Conservation (phyloP, 2,329 filamentous ascomycete genomes). For the Beauveria sp. region DNA sequence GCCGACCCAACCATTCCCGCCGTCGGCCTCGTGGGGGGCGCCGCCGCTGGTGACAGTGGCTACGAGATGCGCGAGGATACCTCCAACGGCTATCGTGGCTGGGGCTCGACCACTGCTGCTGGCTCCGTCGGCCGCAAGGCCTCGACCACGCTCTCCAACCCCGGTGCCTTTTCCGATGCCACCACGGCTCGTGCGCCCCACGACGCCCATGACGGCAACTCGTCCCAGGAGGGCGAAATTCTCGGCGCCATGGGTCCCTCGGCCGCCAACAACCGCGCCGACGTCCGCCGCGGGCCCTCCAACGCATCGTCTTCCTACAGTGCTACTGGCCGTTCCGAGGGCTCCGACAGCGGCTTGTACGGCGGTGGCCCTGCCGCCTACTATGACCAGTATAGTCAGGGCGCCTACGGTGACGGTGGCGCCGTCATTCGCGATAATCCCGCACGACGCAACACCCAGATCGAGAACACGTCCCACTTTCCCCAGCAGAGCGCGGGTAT, state of each 20-base stretch:
- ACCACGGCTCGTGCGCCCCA: slow-evolving; percentile 60
- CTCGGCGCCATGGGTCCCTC: slow-evolving; percentile 74
- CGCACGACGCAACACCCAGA: slow-evolving; percentile 85
- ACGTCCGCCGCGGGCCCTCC: slow-evolving; percentile 81
- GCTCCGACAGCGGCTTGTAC: slow-evolving; percentile 47
- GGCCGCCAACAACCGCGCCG: slow-evolving; percentile 56
- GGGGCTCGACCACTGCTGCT: slow-evolving; percentile 69
- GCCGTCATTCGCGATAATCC: slow-evolving; percentile 87
- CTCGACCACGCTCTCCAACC: slow-evolving; percentile 82
- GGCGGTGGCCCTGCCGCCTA: slow-evolving; percentile 37
- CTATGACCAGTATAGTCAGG: slow-evolving; percentile 52
- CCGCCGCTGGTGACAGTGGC: slow-evolving; percentile 40
- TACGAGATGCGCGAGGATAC: slow-evolving; percentile 75
- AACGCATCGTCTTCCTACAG: slow-evolving; percentile 97
- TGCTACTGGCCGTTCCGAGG: slow-evolving; percentile 66
- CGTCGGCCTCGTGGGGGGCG: slow-evolving; percentile 32
- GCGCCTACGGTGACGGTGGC: slow-evolving; percentile 42
- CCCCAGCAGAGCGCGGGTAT: slow-evolving; percentile 92
- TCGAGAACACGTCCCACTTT: slow-evolving; percentile 83
- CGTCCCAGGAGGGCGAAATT: slow-evolving; percentile 68
- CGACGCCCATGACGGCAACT: slow-evolving; percentile 43
- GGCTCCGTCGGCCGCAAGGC: slow-evolving; percentile 71
- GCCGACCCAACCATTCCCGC: slow-evolving; percentile 70
- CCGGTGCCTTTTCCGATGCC: slow-evolving; percentile 64
- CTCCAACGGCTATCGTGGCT: slow-evolving; percentile 79